Conservation (phyloP, 805 yeast species). For the Peterozyma toletana region DNA sequence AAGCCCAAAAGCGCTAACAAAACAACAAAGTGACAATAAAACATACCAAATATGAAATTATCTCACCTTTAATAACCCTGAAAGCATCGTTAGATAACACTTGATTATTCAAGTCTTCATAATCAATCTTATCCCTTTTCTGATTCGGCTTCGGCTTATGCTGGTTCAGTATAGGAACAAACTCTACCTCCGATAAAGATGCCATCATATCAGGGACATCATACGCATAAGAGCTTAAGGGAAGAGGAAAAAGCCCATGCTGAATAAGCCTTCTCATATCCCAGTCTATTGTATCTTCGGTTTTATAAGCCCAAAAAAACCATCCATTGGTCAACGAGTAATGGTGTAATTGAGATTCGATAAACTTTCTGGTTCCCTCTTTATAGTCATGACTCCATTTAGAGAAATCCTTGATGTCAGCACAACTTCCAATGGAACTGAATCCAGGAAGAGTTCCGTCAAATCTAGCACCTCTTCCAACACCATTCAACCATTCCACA, state of each 20-base stretch:
- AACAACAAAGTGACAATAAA: too few relatives aligned
- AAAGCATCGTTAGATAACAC: too few relatives aligned
- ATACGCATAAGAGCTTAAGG: slow-evolving; percentile 26
- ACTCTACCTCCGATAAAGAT: too few relatives aligned
- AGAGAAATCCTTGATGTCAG: slow-evolving; percentile 24
- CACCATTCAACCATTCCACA: slow-evolving; percentile 64
- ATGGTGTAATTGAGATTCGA: slow-evolving; percentile 55
- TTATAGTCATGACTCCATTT: slow-evolving; percentile 37
- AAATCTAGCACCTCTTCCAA: slow-evolving; percentile 59
- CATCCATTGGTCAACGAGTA: slow-evolving; percentile 39
- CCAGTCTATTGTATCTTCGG: slow-evolving; percentile 64
- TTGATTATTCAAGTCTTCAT: too few relatives aligned
- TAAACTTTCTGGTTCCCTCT: slow-evolving; percentile 39
- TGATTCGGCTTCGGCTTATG: too few relatives aligned
- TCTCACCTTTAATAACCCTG: too few relatives aligned
- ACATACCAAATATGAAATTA: too few relatives aligned
- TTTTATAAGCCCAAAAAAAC: slow-evolving; percentile 68
- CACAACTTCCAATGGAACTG: slow-evolving; percentile 37
- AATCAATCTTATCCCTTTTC: too few relatives aligned
- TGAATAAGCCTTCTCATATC: slow-evolving; percentile 46
- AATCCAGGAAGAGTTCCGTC: slow-evolving; percentile 39
- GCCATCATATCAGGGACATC: too few relatives aligned
- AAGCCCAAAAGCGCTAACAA: too few relatives aligned
- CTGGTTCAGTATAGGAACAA: too few relatives aligned
- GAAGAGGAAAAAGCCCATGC: slow-evolving; percentile 52